A percentile compares a stretch with the other conserved stretches of the same genome.
phyloP scores from a whole-genome alignment of 345 rosid genomes.

The Citrus inodora region DNA sequence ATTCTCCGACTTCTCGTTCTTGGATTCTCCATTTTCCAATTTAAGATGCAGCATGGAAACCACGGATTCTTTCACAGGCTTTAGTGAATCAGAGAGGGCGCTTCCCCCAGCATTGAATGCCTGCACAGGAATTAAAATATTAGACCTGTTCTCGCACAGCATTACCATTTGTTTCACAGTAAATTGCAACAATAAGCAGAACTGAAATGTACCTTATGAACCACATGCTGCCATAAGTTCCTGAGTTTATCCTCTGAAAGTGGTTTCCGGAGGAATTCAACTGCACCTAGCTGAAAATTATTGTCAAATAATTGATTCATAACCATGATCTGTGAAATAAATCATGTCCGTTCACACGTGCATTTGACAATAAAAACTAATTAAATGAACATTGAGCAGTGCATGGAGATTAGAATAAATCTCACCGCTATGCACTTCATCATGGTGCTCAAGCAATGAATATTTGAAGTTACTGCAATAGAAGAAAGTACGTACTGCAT shows the following conservation, averaged over 20 bases:
- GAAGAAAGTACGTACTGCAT: conserved; percentile 10
- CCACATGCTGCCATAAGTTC: conserved; percentile 97
- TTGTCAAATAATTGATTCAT: conserved; percentile 19
- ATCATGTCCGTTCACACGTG: no score
- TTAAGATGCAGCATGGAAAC: conserved; percentile 54
- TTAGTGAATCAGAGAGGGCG: conserved; percentile 50
- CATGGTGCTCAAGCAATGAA: conserved; percentile 76
- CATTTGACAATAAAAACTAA: neutral
- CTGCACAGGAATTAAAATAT: conserved; percentile 39
- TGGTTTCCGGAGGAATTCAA: conserved; percentile 90
- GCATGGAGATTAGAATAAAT: neutral
- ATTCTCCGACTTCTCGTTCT: conserved; percentile 21
- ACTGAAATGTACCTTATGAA: conserved; percentile 62
- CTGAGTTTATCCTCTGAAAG: conserved; percentile 72
- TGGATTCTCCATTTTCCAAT: conserved; percentile 28
- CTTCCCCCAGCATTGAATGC: conserved; percentile 68
- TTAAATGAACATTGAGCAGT: neutral
- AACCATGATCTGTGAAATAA: neutral
- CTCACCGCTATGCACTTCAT: conserved; percentile 97
- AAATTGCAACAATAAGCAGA: neutral
- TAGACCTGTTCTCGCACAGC: conserved; percentile 9
- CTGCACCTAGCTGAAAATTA: conserved; percentile 86
- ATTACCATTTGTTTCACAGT: neutral
- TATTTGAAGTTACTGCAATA: conserved; percentile 71
- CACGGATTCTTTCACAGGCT: conserved; percentile 70